A percentile compares a stretch with the other conserved stretches of the same genome.
Conservation (phyloP, 2,329 filamentous ascomycete genomes). For the Aspergillus sp. region DNA sequence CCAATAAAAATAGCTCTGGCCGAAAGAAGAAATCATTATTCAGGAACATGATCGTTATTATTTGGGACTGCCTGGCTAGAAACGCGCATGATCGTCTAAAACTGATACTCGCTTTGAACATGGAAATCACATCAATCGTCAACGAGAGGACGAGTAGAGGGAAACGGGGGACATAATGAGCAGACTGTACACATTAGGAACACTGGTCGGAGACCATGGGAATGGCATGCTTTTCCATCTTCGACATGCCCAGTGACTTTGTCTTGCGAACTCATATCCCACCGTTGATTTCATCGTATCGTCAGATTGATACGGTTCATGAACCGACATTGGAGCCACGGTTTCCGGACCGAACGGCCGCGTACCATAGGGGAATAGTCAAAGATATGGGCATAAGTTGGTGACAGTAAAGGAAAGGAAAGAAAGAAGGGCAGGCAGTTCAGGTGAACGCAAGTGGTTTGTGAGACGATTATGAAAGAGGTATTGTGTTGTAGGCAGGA, state of each 20-base stretch:
- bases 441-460: conserved; percentile 29
- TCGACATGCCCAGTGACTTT: background rate
- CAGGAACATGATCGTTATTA: conserved; percentile 22
- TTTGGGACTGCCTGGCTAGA: conserved; percentile 23
- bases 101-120: conserved; percentile 17
- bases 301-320: conserved; percentile 22
- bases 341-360: conserved; percentile 8
- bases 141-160: conserved; percentile 17
- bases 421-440: conserved; percentile 30
- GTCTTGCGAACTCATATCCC: conserved; percentile 9
- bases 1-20: conserved; percentile 9
- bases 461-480: conserved; percentile 30
- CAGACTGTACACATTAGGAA: background rate
- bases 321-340: conserved; percentile 15
- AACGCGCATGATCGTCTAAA: conserved; percentile 24
- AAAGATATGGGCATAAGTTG: conserved; percentile 26
- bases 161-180: background rate
- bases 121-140: conserved; percentile 5
- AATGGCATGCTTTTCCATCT: background rate
- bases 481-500: conserved; percentile 27
- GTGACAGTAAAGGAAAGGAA: conserved; percentile 24
- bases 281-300: conserved; percentile 25
- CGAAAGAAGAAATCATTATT: conserved; percentile 14
- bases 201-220: background rate
- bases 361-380: conserved; percentile 12